phyloP scores from a whole-genome alignment of 257 asterid species.

The Buddleja alternifolia region DNA sequence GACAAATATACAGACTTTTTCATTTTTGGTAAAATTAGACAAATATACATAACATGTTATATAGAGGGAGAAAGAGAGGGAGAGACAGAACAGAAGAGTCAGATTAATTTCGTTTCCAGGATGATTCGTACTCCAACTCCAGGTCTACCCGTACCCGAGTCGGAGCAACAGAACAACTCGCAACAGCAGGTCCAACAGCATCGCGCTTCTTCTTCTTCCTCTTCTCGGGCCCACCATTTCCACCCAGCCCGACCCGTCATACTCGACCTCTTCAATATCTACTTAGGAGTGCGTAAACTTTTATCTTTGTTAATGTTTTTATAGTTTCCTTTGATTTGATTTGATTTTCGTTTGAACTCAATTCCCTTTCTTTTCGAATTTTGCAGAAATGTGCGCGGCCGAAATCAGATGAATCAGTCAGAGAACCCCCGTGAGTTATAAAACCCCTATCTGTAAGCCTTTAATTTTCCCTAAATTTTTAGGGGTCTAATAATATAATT shows the following conservation, averaged over 20 bases:
- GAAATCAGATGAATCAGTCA: slow-evolving; percentile 64
- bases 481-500: neutral
- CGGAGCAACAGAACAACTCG: slow-evolving; percentile 54
- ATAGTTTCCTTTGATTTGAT: neutral
- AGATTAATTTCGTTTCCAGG: too few species aligned
- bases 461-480: neutral
- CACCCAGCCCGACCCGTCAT: slow-evolving; percentile 83
- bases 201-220: slow-evolving; percentile 56
- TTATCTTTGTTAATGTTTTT: too few species aligned
- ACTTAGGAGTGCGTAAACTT: slow-evolving; percentile 63
- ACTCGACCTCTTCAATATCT: slow-evolving; percentile 76
- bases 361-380: slow-evolving; percentile 17
- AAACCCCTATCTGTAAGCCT: too few species aligned
- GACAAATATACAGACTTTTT: neutral
- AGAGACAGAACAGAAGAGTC: too few species aligned
- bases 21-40: too few species aligned
- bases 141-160: slow-evolving; percentile 42
- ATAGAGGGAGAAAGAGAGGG: too few species aligned
- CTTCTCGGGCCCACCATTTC: slow-evolving; percentile 66
- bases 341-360: neutral
- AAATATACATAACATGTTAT: too few species aligned
- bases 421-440: slow-evolving; percentile 83
- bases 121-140: slow-evolving; percentile 40
- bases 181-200: slow-evolving; percentile 41
- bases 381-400: slow-evolving; percentile 62